Base-by-base conservation (phyloP, 805 yeast genomes). In the Zygosaccharomyces bailii region DNA sequence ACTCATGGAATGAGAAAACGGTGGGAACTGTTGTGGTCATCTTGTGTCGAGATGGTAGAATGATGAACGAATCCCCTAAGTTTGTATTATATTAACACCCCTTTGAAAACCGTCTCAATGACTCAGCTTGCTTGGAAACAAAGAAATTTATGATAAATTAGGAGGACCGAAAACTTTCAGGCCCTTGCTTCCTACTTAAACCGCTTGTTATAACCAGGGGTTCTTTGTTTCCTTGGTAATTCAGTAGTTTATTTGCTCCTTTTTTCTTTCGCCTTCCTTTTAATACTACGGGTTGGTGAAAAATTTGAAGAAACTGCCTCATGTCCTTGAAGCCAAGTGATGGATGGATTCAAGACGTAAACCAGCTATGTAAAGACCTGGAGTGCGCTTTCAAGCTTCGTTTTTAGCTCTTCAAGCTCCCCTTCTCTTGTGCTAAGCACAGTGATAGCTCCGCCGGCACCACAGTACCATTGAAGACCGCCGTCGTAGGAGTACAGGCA, bases 371-470 rank as follows among this genome's bases (percentile, higher is more conserved):
- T 60, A 55, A 88, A 88, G 5, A 85, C 82, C 56, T 82, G 93
- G 42, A 88, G 63, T 7, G 91, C 95, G 61, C 91, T 82, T 30
- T 81, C 79, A 24, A 93, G 68, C 64, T 93, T 93, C 9, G 84
- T 68, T 37, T 73, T 63, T 96, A 93, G 84, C 61, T 93, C 99
- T 23, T 87, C 89, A 84, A 93, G 86, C 63, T 93, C 99, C 2
- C 83, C 91, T 18, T 78, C 78, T n/a, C 73, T 69, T 19, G 86
- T 80, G 60, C 96, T 87, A 48, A 93, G 69, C 2, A 89, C 90
- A 0, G 98, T 93, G 35, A 93, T 81, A 13, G 98, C 99, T 3
- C 99, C 99, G 11, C 99, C 99, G 5, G 99, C 99, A 1, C 99
- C 99, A 43, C 91, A 78, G 50, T 88, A 72, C 95, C 96, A 93